Evolutionary conservation across 768 basidiomycete species (phyloP).

Genomic region (Pleurotus tuoliensis): DNA sequence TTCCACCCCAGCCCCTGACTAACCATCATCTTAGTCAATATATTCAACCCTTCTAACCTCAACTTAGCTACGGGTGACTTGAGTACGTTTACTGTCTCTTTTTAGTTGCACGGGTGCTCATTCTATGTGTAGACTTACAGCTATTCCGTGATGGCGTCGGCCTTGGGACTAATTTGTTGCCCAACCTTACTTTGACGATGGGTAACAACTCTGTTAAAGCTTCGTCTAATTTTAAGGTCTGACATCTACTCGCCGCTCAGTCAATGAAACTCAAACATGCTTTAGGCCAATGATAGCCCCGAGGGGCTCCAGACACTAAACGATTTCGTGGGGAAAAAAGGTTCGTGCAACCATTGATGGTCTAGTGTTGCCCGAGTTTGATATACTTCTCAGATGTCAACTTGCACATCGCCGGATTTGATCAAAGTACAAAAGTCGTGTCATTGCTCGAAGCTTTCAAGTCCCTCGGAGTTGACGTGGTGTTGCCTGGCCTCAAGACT

Average conservation of each 20-base stretch:
- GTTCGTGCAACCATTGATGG: slow-evolving; percentile 22
- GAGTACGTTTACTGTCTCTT: slow-evolving; percentile 32
- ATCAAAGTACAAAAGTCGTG: slow-evolving; percentile 52
- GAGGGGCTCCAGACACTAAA: slow-evolving; percentile 60
- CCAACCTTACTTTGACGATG: slow-evolving; percentile 52
- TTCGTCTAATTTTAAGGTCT: slow-evolving; percentile 47
- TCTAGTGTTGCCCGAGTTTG: not conserved
- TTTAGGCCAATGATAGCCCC: slow-evolving; percentile 55
- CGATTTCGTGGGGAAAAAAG: slow-evolving; percentile 62
- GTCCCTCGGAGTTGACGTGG: slow-evolving; percentile 50
- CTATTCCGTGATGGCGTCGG: slow-evolving; percentile 45
- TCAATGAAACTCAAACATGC: slow-evolving; percentile 7
- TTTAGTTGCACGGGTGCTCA: not conserved
- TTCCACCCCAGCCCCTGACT: not conserved
- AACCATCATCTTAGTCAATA: slow-evolving; percentile 38
- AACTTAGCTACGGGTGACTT: slow-evolving; percentile 60
- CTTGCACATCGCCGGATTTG: slow-evolving; percentile 54
- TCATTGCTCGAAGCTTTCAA: slow-evolving; percentile 62
- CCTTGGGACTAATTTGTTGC: slow-evolving; percentile 60
- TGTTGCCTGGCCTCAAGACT: slow-evolving; percentile 57
- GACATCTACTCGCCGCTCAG: not conserved
- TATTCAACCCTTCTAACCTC: slow-evolving; percentile 67
- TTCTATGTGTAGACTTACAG: slow-evolving; percentile 41
- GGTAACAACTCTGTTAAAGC: slow-evolving; percentile 58
- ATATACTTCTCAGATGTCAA: slow-evolving; percentile 39